Base-by-base conservation (phyloP, 1,284 basidiomycete genomes). In the Trichosporon inkin region DNA sequence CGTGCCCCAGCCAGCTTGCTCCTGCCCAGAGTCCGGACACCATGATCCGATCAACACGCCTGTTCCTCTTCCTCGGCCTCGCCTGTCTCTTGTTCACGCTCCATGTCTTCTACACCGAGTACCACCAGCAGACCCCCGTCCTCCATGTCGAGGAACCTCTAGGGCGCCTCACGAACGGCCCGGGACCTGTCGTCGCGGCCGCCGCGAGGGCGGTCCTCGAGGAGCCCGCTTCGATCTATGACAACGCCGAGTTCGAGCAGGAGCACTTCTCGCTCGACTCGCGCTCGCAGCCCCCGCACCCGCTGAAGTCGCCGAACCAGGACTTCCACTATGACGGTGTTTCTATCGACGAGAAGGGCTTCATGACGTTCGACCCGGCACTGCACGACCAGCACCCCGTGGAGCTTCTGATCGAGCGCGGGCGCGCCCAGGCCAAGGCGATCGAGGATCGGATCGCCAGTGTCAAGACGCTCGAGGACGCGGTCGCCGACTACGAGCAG, bases 401-500 rank as follows among this genome's bases (percentile, higher is more conserved):
- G n/a, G 52, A 67, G 47, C 47, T 63, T 13, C 60, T 76, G 28
- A 70, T 76, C 8, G 63, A 68, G 36, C 53, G 68, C 54, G 75
- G 66, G 0, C 65, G 63, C 28, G 57, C 55, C 35, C 57, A 65
- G 28, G 66, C 57, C 16, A 55, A 55, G 11, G 63, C 64, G 19
- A 56, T 73, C n/a, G 63, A 70, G 11, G 52, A 41, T 7, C 68
- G 67, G 47, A 65, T 70, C n/a, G 56, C 55, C 2, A 57, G 56
- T 10, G 58, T 74, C 11, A 41, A 51, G 22, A 60, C 57, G 4
- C 53, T 74, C 17, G 49, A 68, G 34, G 69, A 74, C 53, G 70
- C 72, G 2, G 70, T 68, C 5, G 55, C 60, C 14, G 73, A 75
- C 61, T 76, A 78, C 58, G 51, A 57, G 36, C 35, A 56, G 22